Evolutionary conservation across 1,284 basidiomycete species (phyloP), one percentile per base, ranked within the genome.

Genomic region (Ceratorhiza oryzae-sativae): DNA sequence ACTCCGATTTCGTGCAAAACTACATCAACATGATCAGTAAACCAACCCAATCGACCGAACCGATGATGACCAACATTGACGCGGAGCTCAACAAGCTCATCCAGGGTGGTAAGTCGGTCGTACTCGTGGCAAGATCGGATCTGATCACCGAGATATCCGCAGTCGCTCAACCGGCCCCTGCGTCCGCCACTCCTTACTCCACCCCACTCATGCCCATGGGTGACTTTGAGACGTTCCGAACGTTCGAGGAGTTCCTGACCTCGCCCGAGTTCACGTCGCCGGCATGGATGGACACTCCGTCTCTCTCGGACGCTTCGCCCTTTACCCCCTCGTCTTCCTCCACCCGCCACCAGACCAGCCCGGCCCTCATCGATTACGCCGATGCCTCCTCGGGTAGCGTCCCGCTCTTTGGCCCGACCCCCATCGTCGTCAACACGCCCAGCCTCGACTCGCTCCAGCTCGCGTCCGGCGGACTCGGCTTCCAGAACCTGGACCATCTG

Each of bases 191-290:
- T n/a, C 67, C 67, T 10, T 42, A 46, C 30, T 70, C 67, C 2
- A 70, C 67, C 12, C 67, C 67, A 1, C 20, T 20, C 30, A n/a
- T 42, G 13, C 32, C 48, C 49, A 48, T 51, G 18, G 55, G 12
- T 34, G 46, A 46, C 34, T 56, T 32, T 32, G 58, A 61, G 25
- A 41, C 48, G 20, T 18, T 55, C 15, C 67, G 53, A 36, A 34
- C 67, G 41, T 25, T 70, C 42, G 53, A 70, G 13, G 67, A 70
- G 41, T 30, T 70, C 15, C 39, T 70, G 2, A 58, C 67, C 0
- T 70, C 67, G 67, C 67, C 53, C 42, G 67, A 70, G 32, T 70
- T 70, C 41, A 58, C 53, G 41, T 70, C 67, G 36, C 67, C 65
- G 30, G 36, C 53, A 6, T 68, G 51, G 27, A 49, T 55, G 25